Evolutionary conservation across 2,329 filamentous ascomycete species (phyloP), one percentile per base, ranked within the genome.

Genomic region (Lachnellula subtilissima): DNA sequence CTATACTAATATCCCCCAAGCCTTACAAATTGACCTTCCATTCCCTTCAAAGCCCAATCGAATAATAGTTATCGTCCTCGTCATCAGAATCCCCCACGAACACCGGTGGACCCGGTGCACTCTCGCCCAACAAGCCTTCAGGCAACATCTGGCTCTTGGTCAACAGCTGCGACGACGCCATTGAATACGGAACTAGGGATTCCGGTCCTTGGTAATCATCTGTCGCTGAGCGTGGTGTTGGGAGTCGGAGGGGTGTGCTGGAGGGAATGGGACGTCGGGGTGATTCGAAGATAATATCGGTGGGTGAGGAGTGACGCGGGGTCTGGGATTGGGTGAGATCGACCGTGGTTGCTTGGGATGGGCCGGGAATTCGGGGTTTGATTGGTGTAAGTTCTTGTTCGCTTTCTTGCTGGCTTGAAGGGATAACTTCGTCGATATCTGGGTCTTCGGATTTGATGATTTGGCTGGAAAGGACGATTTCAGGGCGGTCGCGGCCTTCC

Each of bases 131-230:
- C 45, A 79, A 56, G 59, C 75, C 78, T 22, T 78, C 75, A 11
- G 80, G 76, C 55, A 84, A 67, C 70, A 80, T 75, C 67, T 82
- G 79, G 58, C 79, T 82, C 61, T 73, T 75, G 1, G 76, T 75
- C 55, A 77, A 65, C 17, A 82, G 70, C 66, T 84, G 63, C 12
- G 59, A 63, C 9, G 58, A 64, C 15, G 50, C 56, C 50, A 70
- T 62, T 6, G 63, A 65, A 28, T 61, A 67, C 12, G 64, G 65
- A 6, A 63, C 51, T 12, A 62, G 50, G 2, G 58, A 57, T 5
- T 64, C 64, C 4, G 43, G 40, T 5, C 36, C 47, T 32, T 47
- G 48, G 14, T 55, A 22, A 14, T 42, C 40, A 4, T 19, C 46
- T 1, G 11, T 23, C 19, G 52, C 50, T 28, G 49, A 39, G 15